phyloP scores from a whole-genome alignment of 176 grass and related monocot genomes.

The Dendrocalamus sinicus region DNA sequence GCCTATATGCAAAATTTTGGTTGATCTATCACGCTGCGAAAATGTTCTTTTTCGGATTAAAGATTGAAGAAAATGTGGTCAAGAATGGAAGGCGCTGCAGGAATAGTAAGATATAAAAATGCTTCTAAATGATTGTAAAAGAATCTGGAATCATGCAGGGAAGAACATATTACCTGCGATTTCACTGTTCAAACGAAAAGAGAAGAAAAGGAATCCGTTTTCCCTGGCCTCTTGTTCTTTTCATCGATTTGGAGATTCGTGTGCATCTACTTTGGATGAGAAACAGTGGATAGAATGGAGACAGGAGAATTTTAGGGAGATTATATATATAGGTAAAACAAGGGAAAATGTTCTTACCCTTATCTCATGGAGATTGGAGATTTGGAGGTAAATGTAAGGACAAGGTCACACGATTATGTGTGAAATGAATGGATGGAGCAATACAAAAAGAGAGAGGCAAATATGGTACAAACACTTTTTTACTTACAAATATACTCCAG shows the following conservation, averaged over 20 bases:
- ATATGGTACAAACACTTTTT: too few relatives aligned
- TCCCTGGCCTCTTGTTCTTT: not conserved
- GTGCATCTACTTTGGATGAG: not conserved
- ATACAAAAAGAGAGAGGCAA: too few relatives aligned
- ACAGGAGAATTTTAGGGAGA: conserved; percentile 10
- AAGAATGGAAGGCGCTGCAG: not conserved
- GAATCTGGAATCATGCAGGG: conserved; percentile 11
- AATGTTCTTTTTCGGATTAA: conserved; percentile 9
- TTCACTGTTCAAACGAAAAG: conserved; percentile 13
- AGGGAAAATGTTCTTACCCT: not conserved
- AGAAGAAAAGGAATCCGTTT: not conserved
- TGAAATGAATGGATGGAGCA: too few relatives aligned
- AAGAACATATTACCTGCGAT: conserved; percentile 11
- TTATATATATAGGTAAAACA: not conserved
- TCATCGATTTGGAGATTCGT: conserved; percentile 21
- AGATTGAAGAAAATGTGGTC: not conserved
- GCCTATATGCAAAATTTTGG: not conserved
- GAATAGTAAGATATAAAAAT: not conserved
- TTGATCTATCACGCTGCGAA: not conserved
- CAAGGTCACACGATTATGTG: too few relatives aligned
- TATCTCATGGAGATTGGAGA: not conserved
- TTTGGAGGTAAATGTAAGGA: not conserved
- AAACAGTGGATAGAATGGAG: conserved; percentile 5
- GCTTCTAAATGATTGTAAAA: not conserved
- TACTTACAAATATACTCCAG: too few relatives aligned